Evolutionary conservation across 2,329 filamentous ascomycete species (phyloP).

Genomic region (Herpotrichia juniperi): DNA sequence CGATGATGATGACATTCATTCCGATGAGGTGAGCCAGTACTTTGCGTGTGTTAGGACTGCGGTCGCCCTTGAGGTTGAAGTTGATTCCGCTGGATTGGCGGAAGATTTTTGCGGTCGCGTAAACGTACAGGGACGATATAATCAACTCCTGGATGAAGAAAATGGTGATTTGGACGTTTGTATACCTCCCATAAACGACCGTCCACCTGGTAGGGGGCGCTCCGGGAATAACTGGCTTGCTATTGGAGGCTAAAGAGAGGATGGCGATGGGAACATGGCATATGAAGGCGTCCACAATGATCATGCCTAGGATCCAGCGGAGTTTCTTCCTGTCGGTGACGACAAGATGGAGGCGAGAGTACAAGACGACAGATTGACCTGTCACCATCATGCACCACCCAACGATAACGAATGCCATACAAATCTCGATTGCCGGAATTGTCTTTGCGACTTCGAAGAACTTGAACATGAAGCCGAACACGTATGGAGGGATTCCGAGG

Average conservation of each 20-base stretch:
- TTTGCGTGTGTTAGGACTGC: constrained; percentile 13
- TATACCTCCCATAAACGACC: not conserved
- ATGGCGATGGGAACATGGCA: constrained; percentile 52
- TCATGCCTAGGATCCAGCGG: constrained; percentile 57
- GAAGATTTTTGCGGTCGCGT: constrained; percentile 52
- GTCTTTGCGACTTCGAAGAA: constrained; percentile 12
- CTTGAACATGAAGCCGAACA: constrained; percentile 18
- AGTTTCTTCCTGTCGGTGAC: constrained; percentile 44
- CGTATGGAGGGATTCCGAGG: constrained; percentile 17
- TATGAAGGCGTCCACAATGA: constrained; percentile 58
- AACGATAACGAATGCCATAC: constrained; percentile 4
- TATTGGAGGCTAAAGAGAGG: constrained; percentile 7
- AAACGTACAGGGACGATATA: constrained; percentile 55
- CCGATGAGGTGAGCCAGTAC: constrained; percentile 43
- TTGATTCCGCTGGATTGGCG: constrained; percentile 55
- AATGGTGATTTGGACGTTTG: constrained; percentile 45
- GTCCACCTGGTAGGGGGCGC: not conserved
- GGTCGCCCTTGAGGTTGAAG: constrained; percentile 9
- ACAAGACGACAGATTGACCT: constrained; percentile 65
- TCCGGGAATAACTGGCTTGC: constrained; percentile 10
- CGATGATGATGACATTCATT: constrained; percentile 48
- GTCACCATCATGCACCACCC: constrained; percentile 64
- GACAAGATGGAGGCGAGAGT: constrained; percentile 64
- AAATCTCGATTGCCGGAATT: constrained; percentile 2
- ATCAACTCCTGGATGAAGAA: constrained; percentile 48